Evolutionary conservation across 306 rosid species (phyloP).

Genomic region (Abrus precatorius): DNA sequence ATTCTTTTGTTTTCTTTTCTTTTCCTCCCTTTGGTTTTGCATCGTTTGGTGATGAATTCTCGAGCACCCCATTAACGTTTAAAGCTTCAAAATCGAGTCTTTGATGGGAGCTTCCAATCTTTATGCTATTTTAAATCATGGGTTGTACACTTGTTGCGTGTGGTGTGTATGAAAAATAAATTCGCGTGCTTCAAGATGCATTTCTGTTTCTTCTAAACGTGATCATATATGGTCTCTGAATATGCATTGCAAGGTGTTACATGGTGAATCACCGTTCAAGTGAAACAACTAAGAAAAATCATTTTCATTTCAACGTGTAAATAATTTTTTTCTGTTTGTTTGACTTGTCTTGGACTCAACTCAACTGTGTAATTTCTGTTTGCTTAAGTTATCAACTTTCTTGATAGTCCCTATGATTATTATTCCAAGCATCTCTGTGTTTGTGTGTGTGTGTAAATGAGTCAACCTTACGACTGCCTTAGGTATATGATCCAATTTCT

Average conservation of each 20-base stretch:
- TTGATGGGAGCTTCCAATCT: conserved; percentile 32
- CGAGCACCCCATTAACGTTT: background rate
- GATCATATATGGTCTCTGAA: conserved; percentile 2
- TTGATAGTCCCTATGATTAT: background rate
- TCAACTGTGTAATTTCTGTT: background rate
- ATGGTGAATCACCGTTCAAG: background rate
- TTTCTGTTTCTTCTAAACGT: background rate
- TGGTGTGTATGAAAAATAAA: background rate
- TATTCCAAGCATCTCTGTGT: background rate
- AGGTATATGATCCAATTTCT: background rate
- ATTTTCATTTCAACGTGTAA: background rate
- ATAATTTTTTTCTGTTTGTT: background rate
- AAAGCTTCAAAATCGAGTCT: conserved; percentile 20
- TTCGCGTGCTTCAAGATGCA: background rate
- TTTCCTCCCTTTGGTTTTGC: background rate
- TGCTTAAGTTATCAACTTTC: conserved; percentile 4
- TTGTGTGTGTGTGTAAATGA: background rate
- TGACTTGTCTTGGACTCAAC: conserved; percentile 14
- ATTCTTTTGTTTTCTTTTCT: background rate
- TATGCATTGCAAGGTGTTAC: background rate
- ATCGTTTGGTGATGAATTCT: conserved; percentile 12
- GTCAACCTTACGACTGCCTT: background rate
- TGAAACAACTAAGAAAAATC: background rate
- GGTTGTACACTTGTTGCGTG: background rate
- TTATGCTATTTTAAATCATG: conserved; percentile 27